Base-by-base conservation (phyloP, 805 yeast genomes). In the Wickerhamomyces ciferrii region DNA sequence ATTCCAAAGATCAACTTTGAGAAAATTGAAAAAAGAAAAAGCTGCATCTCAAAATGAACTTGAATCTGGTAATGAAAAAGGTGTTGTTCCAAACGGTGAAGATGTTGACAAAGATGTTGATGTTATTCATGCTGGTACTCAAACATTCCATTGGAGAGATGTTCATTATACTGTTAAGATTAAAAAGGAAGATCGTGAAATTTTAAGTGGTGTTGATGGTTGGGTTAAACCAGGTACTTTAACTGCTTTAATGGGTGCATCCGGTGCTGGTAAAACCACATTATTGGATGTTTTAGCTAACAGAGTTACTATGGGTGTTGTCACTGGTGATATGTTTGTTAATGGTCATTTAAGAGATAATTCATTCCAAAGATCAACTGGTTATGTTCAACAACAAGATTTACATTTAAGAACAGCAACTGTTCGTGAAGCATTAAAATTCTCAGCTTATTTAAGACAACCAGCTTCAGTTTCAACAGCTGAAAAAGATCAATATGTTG, bases 241-340 rank as follows among this genome's bases (percentile, higher is more conserved):
- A 59, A 86, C 92, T 44, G 94, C 94, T 5, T 65, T 81, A 43
- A 80, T 81, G 85, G 87, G 89, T 55, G 82, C 84, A 17, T 81
- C 89, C 37, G 90, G 90, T 68, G 90, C 91, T 49, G 91, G 91
- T 72, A 84, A 84, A 60, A 84, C 91, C 18, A 84, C 90, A 7
- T 68, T 84, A 48, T 69, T 84, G 55, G 85, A 84, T 68, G 81
- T 83, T 58, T 71, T 84, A 56, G 84, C 88, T 35, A 83, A 81
- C 56, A 76, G 90, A 63, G 78, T 82, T 43, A 80, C 85, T 17
- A 70, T 76, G 66, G 91, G 91, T 68, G 79, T 79, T 45, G 81
- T 84, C 46, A 74, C 86, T 43, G 85, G 85, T 60, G 81, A 80
- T 52, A 71, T 72, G 66, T 53, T 76, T 62, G 83, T 81, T 23